Evolutionary conservation across 495 filamentous ascomycete genomes (phyloP).

Genomic region (Hypoxylon crocopeplum): DNA sequence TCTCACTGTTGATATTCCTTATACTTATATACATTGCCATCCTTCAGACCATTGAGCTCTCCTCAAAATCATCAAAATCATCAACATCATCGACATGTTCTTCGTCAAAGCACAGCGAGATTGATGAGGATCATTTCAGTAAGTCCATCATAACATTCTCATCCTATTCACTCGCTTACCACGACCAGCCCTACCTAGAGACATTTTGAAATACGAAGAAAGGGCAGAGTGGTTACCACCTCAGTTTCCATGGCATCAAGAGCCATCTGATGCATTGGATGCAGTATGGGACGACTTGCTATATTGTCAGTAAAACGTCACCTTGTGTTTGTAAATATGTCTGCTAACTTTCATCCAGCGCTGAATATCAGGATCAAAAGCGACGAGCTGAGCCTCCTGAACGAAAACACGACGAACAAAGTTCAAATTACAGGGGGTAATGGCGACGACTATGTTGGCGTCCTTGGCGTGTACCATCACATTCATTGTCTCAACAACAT

Average conservation of each 20-base stretch:
- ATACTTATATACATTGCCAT: constrained; percentile 3
- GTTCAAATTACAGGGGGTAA: constrained; percentile 36
- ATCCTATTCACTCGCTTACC: neutral
- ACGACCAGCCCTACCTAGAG: constrained; percentile 3
- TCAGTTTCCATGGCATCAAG: constrained; percentile 32
- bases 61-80: neutral
- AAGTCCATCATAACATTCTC: neutral
- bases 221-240: constrained; percentile 29
- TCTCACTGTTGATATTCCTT: neutral
- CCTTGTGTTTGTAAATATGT: neutral
- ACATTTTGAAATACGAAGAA: constrained; percentile 27
- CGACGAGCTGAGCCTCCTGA: constrained; percentile 31
- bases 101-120: neutral
- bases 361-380: constrained; percentile 40
- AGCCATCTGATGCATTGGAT: constrained; percentile 37
- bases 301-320: constrained; percentile 14
- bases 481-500: constrained; percentile 44
- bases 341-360: constrained; percentile 15
- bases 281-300: constrained; percentile 41
- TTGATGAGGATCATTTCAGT: constrained; percentile 3
- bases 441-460: constrained; percentile 40
- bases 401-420: constrained; percentile 34
- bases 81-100: too few relatives aligned
- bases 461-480: constrained; percentile 44
- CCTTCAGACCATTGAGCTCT: constrained; percentile 2